Percentiles rank a stretch among this genome's conserved stretches.
Evolutionary conservation across 2,329 filamentous ascomycete species (phyloP).

Genomic region (Juglanconis oblonga): DNA sequence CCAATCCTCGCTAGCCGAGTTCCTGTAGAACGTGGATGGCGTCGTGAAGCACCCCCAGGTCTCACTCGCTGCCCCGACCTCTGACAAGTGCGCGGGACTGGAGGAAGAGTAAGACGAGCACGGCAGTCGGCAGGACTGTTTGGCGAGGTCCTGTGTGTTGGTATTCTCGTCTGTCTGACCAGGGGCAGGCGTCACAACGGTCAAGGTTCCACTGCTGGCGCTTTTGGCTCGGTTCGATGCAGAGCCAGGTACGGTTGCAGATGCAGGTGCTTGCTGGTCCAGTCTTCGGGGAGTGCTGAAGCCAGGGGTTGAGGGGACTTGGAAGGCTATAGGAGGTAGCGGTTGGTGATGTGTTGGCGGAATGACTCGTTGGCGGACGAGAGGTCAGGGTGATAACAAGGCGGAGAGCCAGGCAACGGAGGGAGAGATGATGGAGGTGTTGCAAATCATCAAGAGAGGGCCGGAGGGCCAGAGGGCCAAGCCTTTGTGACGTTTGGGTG

Average conservation of each 20-base stretch:
- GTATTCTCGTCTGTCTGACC: neutral
- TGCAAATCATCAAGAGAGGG: too few relatives aligned
- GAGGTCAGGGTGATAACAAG: too few relatives aligned
- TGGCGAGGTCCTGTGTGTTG: constrained; percentile 5
- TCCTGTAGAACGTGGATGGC: constrained; percentile 36
- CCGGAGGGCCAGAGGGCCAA: too few relatives aligned
- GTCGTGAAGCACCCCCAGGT: constrained; percentile 32
- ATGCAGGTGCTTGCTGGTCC: neutral
- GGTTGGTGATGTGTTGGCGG: neutral
- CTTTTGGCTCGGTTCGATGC: constrained; percentile 3
- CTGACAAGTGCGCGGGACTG: constrained; percentile 4
- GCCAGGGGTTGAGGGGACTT: neutral
- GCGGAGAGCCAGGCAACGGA: too few relatives aligned
- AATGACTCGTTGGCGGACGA: too few relatives aligned
- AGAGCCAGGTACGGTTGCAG: constrained; percentile 1
- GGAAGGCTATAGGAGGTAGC: neutral
- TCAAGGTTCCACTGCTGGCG: constrained; percentile 6
- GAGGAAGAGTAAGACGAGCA: constrained; percentile 12
- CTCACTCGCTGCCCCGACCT: constrained; percentile 29
- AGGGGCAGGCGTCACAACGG: neutral
- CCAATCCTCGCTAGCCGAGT: constrained; percentile 34
- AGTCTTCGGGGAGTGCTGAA: neutral
- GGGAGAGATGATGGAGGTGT: too few relatives aligned
- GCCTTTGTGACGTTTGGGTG: too few relatives aligned
- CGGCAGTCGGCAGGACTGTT: constrained; percentile 9